These are phyloP conservation scores for Paspalum vaginatum DNA, from an alignment of 176 grass and related monocot species.

Conservation along the genomic window DNA sequence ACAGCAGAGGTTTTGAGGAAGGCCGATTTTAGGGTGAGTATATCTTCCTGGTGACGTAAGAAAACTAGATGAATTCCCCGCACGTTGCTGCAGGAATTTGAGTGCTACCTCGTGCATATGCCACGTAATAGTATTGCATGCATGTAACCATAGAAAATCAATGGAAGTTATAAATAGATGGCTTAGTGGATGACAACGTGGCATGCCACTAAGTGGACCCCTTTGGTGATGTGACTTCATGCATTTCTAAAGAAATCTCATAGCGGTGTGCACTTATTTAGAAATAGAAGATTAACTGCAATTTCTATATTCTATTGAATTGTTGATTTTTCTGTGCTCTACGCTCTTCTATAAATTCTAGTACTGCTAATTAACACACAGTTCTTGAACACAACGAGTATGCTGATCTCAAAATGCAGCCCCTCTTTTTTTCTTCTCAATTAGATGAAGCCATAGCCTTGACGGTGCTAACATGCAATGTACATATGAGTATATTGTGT, in stretches of 20 bases:
- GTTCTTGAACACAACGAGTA: background rate
- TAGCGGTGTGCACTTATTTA: too few relatives aligned
- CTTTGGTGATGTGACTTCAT: too few relatives aligned
- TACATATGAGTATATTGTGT: background rate
- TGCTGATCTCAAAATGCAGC: background rate
- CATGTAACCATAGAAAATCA: too few relatives aligned
- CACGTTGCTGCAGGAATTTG: too few relatives aligned
- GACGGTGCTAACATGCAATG: background rate
- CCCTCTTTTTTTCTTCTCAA: background rate
- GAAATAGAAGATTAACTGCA: background rate
- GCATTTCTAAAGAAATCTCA: too few relatives aligned
- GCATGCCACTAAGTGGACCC: too few relatives aligned
- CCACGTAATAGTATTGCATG: too few relatives aligned
- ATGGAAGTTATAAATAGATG: too few relatives aligned
- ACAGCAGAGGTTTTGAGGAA: conserved; percentile 81
- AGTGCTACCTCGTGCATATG: too few relatives aligned
- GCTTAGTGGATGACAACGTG: too few relatives aligned
- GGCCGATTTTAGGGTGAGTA: conserved; percentile 93
- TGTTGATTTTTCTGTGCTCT: conserved; percentile 2
- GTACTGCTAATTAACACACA: background rate
- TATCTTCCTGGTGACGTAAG: conserved; percentile 18
- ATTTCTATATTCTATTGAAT: conserved; percentile 7
- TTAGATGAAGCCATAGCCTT: background rate
- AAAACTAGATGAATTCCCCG: too few relatives aligned
- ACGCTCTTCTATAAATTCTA: conserved; percentile 2